These are phyloP conservation scores for Urtica urens DNA, from an alignment of 306 rosid genomes.

Conservation along the genomic window DNA sequence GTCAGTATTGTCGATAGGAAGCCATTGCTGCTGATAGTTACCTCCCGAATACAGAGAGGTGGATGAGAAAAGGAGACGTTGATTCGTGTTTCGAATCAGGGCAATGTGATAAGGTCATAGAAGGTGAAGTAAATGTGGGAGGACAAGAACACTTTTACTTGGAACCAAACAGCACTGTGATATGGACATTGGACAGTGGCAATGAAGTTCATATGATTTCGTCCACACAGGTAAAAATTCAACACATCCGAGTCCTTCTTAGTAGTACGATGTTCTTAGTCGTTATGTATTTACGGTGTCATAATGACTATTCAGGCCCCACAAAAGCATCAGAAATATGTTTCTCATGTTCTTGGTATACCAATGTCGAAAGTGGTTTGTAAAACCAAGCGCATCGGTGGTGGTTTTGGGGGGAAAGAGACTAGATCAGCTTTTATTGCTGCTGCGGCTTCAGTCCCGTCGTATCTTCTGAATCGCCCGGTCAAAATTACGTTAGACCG, in stretches of 20 bases:
- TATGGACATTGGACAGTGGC: conserved; percentile 89
- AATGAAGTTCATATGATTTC: conserved; percentile 93
- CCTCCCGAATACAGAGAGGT: conserved; percentile 59
- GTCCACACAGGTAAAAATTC: conserved; percentile 83
- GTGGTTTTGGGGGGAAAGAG: conserved; percentile 99
- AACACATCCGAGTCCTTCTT: neutral
- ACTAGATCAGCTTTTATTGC: conserved; percentile 77
- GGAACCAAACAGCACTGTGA: conserved; percentile 71
- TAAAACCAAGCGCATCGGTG: conserved; percentile 90
- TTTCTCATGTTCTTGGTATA: conserved; percentile 75
- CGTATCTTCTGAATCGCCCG: conserved; percentile 66
- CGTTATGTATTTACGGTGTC: conserved; percentile 11
- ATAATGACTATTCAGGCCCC: conserved; percentile 52
- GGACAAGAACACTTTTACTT: conserved; percentile 97
- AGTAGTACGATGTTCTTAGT: neutral
- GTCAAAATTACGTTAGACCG: conserved; percentile 81
- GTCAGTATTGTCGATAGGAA: conserved; percentile 68
- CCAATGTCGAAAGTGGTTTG: conserved; percentile 94
- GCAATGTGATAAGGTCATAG: conserved; percentile 65
- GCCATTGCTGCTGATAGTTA: conserved; percentile 65
- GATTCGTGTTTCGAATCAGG: conserved; percentile 65
- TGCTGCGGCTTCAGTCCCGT: conserved; percentile 83
- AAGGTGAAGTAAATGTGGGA: conserved; percentile 80
- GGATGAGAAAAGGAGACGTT: conserved; percentile 65
- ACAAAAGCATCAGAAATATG: conserved; percentile 85